Evolutionary conservation across 2,329 filamentous ascomycete genomes (phyloP), one percentile per base, ranked within the genome.

Genomic region (Septoria petroselini): DNA sequence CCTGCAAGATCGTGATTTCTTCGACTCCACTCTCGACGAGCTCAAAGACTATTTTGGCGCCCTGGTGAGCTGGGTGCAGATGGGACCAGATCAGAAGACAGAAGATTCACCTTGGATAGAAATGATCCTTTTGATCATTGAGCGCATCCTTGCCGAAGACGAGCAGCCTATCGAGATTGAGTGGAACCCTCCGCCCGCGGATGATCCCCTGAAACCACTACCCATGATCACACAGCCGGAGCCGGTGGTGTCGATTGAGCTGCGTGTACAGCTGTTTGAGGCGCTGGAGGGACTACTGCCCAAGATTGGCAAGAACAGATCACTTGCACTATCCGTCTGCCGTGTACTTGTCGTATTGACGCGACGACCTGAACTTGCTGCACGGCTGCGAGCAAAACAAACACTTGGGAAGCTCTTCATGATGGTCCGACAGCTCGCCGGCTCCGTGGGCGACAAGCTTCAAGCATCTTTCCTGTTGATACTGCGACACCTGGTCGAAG

Each of bases 101-200:
- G 88, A 95, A 41, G 86, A 93, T 51, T 87, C 90, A 3, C 87
- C 89, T 1, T 98, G 91, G 90, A 85, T 97, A 57, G 87, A 89
- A 9, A 91, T 93, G 63, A 83, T 97, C 25, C 76, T 98, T 27
- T 77, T 97, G 12, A 86, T 98, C 41, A 78, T 97, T 41, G 93
- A 99, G 73, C 87, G 87, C 45, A 76, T 97, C 25, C 75, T 98
- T n/a, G 85, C 86, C 11, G 87, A 95, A 61, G 93, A 97, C 68
- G 85, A 88, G 61, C 84, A 91, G 57, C 90, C 91, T 2, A 74
- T 79, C 3, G 80, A 86, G 52, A 84, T 87, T 19, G 76, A 79
- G 54, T 95, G 88, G 88, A 68, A 71, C 11, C 61, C 71, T 6
- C 70, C 70, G 29, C 64, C 71, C 68, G 81, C 53, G 41, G 71